phyloP scores from a whole-genome alignment of 2,329 filamentous ascomycete species.

The Nigrospora sphaerica region DNA sequence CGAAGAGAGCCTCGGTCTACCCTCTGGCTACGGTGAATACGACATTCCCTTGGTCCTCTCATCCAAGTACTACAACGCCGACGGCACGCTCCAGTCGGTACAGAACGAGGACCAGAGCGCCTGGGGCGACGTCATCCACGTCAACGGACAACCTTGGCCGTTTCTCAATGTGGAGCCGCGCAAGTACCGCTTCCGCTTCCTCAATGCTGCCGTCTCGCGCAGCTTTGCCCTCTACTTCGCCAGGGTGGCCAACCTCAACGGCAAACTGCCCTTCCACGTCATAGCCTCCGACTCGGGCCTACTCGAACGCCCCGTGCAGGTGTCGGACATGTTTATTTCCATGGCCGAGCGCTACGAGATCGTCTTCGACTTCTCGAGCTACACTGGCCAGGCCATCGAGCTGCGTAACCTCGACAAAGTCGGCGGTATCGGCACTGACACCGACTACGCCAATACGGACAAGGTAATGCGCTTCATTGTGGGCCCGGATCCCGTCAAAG shows the following conservation, averaged over 20 bases:
- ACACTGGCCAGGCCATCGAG: constrained; percentile 39
- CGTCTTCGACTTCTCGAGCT: constrained; percentile 46
- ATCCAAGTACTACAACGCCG: constrained; percentile 43
- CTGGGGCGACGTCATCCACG: constrained; percentile 51
- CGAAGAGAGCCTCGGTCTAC: constrained; percentile 41
- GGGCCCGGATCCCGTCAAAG: constrained; percentile 19
- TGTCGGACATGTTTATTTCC: constrained; percentile 34
- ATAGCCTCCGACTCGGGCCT: constrained; percentile 49
- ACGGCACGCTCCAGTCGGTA: constrained; percentile 41
- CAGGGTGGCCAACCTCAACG: constrained; percentile 18
- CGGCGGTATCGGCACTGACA: constrained; percentile 31
- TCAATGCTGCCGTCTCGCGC: constrained; percentile 41
- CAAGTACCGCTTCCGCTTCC: constrained; percentile 51
- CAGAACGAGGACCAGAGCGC: constrained; percentile 35
- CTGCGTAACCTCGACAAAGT: constrained; percentile 21
- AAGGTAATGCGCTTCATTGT: constrained; percentile 21
- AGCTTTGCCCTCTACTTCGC: constrained; percentile 41
- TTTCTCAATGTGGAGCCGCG: constrained; percentile 50
- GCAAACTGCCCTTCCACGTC: constrained; percentile 38
- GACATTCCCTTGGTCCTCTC: constrained; percentile 44
- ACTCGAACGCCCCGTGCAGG: constrained; percentile 33
- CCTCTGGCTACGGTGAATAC: constrained; percentile 39
- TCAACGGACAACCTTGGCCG: constrained; percentile 54
- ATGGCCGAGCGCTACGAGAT: constrained; percentile 54
- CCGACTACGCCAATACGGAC: constrained; percentile 43